Conservation (phyloP, 805 yeast genomes). For the Ogataea neopini region DNA sequence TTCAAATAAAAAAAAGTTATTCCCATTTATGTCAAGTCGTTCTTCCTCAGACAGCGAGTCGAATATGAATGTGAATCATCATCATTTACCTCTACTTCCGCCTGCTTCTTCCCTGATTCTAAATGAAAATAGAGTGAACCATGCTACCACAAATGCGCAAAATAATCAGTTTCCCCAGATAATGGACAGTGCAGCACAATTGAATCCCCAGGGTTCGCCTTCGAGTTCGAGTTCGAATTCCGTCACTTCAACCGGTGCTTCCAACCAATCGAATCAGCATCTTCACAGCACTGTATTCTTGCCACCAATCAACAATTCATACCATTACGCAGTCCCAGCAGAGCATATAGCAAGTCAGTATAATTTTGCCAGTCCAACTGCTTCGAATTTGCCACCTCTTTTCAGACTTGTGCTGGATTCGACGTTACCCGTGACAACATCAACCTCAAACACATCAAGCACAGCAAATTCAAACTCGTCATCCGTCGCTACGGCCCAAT, state of each 20-base stretch:
- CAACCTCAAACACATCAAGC: background rate
- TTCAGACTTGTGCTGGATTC: slow-evolving; percentile 30
- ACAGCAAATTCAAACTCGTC: background rate
- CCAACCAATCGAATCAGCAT: background rate
- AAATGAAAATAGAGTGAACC: slow-evolving; percentile 16
- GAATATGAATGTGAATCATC: slow-evolving; percentile 6
- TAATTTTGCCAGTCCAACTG: slow-evolving; percentile 3
- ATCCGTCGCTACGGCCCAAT: background rate
- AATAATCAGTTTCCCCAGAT: background rate
- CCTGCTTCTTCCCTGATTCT: slow-evolving; percentile 21
- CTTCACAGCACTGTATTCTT: slow-evolving; percentile 17
- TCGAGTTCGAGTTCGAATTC: background rate
- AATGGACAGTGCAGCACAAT: background rate
- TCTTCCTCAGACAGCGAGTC: slow-evolving; percentile 1
- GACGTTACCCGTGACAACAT: slow-evolving; percentile 24
- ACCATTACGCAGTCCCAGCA: slow-evolving; percentile 13
- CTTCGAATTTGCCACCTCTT: slow-evolving; percentile 25
- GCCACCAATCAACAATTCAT: slow-evolving; percentile 21
- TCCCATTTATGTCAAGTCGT: slow-evolving; percentile 4
- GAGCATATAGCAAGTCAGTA: slow-evolving; percentile 8
- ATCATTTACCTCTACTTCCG: slow-evolving; percentile 18
- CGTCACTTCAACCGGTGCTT: background rate
- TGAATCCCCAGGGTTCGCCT: background rate
- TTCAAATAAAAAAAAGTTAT: too few species aligned
- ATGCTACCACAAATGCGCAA: slow-evolving; percentile 2